Conservation (phyloP, 2,329 filamentous ascomycete species). For the Hymenoscyphus salicellus region DNA sequence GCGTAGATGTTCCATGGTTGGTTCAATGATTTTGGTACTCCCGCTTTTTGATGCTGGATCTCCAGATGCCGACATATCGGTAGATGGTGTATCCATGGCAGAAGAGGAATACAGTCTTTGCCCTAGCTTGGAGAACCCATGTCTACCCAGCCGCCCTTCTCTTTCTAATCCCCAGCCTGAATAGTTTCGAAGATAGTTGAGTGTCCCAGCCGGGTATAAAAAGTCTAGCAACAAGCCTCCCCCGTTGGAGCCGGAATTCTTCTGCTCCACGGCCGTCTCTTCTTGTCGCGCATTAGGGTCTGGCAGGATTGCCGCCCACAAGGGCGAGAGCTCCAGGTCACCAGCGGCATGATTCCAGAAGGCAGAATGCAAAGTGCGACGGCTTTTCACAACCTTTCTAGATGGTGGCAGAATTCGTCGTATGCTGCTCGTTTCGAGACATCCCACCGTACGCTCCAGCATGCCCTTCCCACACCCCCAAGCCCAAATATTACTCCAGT, state of each 20-base stretch:
- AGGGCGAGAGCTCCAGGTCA: slow-evolving; percentile 34
- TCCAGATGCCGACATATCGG: background rate
- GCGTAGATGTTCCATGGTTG: slow-evolving; percentile 14
- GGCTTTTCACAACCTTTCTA: slow-evolving; percentile 36
- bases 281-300: slow-evolving; percentile 18
- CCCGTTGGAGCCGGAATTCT: slow-evolving; percentile 13
- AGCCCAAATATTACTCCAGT: background rate
- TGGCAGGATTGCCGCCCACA: slow-evolving; percentile 32
- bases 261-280: slow-evolving; percentile 15
- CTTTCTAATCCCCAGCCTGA: slow-evolving; percentile 30
- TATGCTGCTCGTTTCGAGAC: slow-evolving; percentile 53
- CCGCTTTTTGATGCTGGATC: background rate
- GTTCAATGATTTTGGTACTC: background rate
- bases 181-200: slow-evolving; percentile 37
- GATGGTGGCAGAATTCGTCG: slow-evolving; percentile 45
- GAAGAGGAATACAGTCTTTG: slow-evolving; percentile 38
- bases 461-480: slow-evolving; percentile 41
- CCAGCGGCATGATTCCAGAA: slow-evolving; percentile 55
- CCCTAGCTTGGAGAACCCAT: slow-evolving; percentile 24
- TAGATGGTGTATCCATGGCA: slow-evolving; percentile 13
- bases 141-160: slow-evolving; percentile 23
- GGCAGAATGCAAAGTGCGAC: slow-evolving; percentile 50
- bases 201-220: slow-evolving; percentile 41
- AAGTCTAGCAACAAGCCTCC: slow-evolving; percentile 38
- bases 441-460: slow-evolving; percentile 59